phyloP scores from a whole-genome alignment of 1,139 yeast species.

The Sugiyamaella japonica region DNA sequence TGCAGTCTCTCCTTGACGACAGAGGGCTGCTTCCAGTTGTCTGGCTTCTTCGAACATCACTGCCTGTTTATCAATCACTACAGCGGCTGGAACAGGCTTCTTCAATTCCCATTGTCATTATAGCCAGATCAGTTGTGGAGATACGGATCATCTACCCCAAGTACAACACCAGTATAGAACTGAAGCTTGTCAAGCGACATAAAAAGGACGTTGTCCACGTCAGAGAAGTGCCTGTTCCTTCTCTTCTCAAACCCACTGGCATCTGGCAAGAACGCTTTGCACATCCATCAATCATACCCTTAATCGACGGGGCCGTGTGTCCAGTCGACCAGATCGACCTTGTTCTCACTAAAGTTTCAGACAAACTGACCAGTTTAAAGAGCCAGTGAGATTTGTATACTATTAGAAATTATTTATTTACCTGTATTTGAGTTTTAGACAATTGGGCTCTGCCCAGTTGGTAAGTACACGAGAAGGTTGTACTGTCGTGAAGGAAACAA shows the following conservation, averaged over 20 bases:
- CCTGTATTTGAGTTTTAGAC: not conserved
- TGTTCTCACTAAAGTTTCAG: conserved; percentile 19
- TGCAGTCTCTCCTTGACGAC: conserved; percentile 30
- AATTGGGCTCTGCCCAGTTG: conserved; percentile 9
- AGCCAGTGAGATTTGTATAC: not conserved
- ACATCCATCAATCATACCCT: conserved; percentile 33
- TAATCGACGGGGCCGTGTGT: conserved; percentile 33
- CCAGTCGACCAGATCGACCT: conserved; percentile 28
- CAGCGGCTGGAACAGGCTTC: conserved; percentile 21
- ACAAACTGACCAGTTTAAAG: not conserved
- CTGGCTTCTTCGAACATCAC: conserved; percentile 33
- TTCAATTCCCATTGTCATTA: conserved; percentile 18
- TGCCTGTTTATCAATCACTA: conserved; percentile 34
- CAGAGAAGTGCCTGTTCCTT: conserved; percentile 13
- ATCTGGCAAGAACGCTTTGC: conserved; percentile 23
- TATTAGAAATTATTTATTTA: conserved; percentile 6
- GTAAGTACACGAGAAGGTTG: no score
- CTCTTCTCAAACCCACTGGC: conserved; percentile 10
- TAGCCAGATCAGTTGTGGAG: conserved; percentile 23
- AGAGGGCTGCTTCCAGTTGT: conserved; percentile 36
- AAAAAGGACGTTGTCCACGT: conserved; percentile 20
- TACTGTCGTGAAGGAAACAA: no score
- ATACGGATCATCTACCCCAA: conserved; percentile 22
- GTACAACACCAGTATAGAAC: conserved; percentile 18
- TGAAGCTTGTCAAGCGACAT: conserved; percentile 15